Conservation (phyloP, 139 green algal species). For the Picocystis salinarum region DNA sequence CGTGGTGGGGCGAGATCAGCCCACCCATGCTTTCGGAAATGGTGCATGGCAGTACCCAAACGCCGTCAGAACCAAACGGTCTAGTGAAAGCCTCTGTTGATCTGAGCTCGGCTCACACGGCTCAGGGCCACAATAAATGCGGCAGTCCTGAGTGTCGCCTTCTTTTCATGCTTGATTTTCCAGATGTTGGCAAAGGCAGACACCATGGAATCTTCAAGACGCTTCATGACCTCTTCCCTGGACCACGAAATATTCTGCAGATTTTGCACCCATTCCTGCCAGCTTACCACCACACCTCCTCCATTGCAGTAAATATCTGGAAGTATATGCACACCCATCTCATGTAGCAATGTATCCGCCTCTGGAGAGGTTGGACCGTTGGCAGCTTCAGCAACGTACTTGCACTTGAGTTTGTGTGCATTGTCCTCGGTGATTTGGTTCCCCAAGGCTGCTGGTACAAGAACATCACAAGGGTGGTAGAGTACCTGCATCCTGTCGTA, state of each 20-base stretch:
- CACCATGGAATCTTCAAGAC: background rate
- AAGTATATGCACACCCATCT: conserved; percentile 41
- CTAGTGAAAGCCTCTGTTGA: conserved; percentile 68
- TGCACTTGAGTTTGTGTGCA: conserved; percentile 31
- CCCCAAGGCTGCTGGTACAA: conserved; percentile 71
- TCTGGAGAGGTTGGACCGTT: conserved; percentile 52
- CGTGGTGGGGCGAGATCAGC: too few species aligned
- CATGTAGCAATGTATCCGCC: conserved; percentile 37
- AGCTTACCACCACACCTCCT: conserved; percentile 37
- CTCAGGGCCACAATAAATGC: conserved; percentile 68
- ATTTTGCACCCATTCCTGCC: conserved; percentile 77
- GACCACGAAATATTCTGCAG: conserved; percentile 4
- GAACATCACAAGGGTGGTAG: conserved; percentile 57
- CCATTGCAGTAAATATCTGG: conserved; percentile 57
- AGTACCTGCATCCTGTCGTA: conserved; percentile 6
- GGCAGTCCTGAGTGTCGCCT: conserved; percentile 54
- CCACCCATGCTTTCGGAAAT: too few species aligned
- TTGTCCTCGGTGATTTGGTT: conserved; percentile 39
- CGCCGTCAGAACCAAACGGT: too few species aligned
- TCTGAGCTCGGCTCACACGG: conserved; percentile 49
- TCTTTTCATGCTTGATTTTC: conserved; percentile 53
- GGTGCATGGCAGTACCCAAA: too few species aligned
- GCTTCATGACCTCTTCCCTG: background rate
- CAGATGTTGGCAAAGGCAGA: conserved; percentile 19
- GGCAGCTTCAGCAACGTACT: conserved; percentile 67